Conservation (phyloP, 345 rosid species). For the Chamaenerion angustifolium region DNA sequence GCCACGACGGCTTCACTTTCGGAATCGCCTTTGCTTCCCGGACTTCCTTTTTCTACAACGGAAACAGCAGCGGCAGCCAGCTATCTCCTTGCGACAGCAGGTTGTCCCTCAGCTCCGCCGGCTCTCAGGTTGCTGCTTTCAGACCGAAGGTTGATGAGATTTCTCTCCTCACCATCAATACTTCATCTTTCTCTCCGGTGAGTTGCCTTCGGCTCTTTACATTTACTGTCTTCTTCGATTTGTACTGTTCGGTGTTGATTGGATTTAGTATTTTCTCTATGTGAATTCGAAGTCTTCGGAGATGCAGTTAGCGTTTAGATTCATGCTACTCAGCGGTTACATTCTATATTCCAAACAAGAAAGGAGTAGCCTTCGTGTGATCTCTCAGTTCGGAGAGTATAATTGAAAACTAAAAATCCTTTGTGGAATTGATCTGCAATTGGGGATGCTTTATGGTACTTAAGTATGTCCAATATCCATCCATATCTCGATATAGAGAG, state of each 20-base stretch:
- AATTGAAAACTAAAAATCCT: no score
- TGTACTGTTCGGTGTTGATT: not conserved
- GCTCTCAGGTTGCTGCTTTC: slow-evolving; percentile 56
- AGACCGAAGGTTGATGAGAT: slow-evolving; percentile 97
- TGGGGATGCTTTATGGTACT: no score
- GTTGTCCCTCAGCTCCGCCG: slow-evolving; percentile 37
- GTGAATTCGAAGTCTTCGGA: no score
- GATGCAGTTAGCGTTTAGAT: no score
- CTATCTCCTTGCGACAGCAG: slow-evolving; percentile 79
- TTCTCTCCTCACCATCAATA: slow-evolving; percentile 83
- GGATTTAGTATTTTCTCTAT: no score
- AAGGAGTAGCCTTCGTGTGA: no score
- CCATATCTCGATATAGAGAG: no score
- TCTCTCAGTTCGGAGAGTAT: no score
- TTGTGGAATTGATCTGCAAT: no score
- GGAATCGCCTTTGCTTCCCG: slow-evolving; percentile 63
- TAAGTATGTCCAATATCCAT: no score
- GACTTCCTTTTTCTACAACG: slow-evolving; percentile 27
- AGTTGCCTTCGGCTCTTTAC: slow-evolving; percentile 7
- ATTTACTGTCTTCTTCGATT: not conserved
- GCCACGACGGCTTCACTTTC: slow-evolving; percentile 71
- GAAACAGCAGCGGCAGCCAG: slow-evolving; percentile 25
- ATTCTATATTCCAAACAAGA: no score
- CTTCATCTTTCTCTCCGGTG: slow-evolving; percentile 61
- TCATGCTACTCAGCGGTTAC: no score